phyloP scores from a whole-genome alignment of 805 yeast species.

The Kodamaea neixiangensis region DNA sequence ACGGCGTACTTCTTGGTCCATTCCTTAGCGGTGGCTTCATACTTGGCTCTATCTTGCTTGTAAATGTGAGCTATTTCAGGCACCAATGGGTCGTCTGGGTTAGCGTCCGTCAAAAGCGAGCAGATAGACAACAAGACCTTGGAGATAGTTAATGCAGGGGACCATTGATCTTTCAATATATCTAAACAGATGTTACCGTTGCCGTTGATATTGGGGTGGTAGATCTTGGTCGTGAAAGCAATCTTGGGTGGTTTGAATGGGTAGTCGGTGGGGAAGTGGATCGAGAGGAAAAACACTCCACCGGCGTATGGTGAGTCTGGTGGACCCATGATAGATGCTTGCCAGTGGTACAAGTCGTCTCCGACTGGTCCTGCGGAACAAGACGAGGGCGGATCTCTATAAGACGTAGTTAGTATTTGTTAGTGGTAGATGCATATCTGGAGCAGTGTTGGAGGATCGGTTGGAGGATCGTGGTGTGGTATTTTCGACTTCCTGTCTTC shows the following conservation, averaged over 20 bases:
- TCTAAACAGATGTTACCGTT: constrained; percentile 96
- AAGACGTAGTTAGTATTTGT: constrained; percentile 16
- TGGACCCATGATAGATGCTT: constrained; percentile 99
- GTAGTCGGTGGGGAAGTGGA: constrained; percentile 98
- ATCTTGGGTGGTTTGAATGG: constrained; percentile 97
- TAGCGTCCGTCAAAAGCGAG: constrained; percentile 94
- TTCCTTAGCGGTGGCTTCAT: constrained; percentile 95
- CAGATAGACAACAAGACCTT: constrained; percentile 94
- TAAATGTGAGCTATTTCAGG: constrained; percentile 97
- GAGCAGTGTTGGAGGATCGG: no score
- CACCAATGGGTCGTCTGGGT: constrained; percentile 98
- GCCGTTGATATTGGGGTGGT: constrained; percentile 95
- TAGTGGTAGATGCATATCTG: no score
- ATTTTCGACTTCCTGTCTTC: no score
- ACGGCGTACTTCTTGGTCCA: constrained; percentile 99
- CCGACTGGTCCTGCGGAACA: constrained; percentile 99
- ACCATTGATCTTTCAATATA: constrained; percentile 97
- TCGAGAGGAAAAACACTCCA: constrained; percentile 93
- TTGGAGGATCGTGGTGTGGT: no score
- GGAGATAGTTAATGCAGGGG: constrained; percentile 95
- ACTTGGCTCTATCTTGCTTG: constrained; percentile 90
- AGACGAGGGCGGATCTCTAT: constrained; percentile 96
- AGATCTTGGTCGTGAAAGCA: constrained; percentile 88
- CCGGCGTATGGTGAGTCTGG: constrained; percentile 87
- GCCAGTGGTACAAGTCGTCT: constrained; percentile 98